A percentile compares a stretch with the other conserved stretches of the same genome.
Evolutionary conservation across 345 rosid species (phyloP).

Genomic region (Rhodamnia rubescens): DNA sequence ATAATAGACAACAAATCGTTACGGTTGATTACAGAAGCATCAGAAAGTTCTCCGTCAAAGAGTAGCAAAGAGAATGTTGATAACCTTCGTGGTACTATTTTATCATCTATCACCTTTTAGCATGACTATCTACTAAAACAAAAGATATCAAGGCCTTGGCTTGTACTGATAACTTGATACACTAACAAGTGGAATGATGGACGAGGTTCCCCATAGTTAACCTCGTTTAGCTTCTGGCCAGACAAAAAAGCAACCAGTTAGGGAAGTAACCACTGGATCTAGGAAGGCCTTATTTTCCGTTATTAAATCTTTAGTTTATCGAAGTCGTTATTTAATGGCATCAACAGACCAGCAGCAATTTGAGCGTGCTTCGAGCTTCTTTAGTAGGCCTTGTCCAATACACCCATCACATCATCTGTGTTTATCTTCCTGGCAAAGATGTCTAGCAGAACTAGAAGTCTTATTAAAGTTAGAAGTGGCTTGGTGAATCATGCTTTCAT

Average conservation of each 20-base stretch:
- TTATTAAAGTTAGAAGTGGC: not conserved
- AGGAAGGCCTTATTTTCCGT: not conserved
- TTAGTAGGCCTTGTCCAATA: not conserved
- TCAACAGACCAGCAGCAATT: not conserved
- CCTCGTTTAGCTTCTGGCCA: not conserved
- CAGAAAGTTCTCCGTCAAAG: slow-evolving; percentile 54
- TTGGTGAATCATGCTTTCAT: not conserved
- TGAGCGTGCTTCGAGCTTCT: not conserved
- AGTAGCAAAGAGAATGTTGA: slow-evolving; percentile 42
- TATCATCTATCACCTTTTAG: not conserved
- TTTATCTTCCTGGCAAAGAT: not conserved
- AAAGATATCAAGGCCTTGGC: not conserved
- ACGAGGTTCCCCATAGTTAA: not conserved
- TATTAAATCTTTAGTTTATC: not conserved
- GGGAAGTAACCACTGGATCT: not conserved
- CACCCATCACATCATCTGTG: not conserved
- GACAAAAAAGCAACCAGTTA: not conserved
- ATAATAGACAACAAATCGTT: slow-evolving; percentile 80
- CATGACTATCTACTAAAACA: not conserved
- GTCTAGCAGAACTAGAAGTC: not conserved
- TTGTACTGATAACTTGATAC: not conserved
- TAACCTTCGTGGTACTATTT: slow-evolving; percentile 56
- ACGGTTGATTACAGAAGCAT: slow-evolving; percentile 68
- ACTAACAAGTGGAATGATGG: not conserved
- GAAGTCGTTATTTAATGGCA: not conserved